Evolutionary conservation across 2,329 filamentous ascomycete genomes (phyloP), one percentile per base, ranked within the genome.

Genomic region (Capronia americana): DNA sequence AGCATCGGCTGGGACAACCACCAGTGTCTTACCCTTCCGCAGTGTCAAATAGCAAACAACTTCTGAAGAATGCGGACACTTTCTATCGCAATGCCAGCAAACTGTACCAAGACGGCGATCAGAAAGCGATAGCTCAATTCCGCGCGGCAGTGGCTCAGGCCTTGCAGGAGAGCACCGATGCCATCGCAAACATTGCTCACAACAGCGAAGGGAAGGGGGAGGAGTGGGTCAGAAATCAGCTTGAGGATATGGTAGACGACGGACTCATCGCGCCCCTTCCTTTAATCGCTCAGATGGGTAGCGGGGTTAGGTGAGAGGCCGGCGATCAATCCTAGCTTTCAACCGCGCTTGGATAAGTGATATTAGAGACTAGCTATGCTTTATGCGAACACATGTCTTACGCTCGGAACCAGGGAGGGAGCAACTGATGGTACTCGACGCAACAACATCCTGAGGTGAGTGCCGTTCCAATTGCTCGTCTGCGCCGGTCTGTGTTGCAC

Each of bases 11-110:
- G 30, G 83, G 84, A 5, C 75, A 79, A 44, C 70, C 80, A 2
- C 81, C 83, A 1, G 79, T 74, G 72, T 76, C 78, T 26, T 78
- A 82, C 57, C 71, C 75, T 4, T 71, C 80, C 56, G 80, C 82
- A 4, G 73, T 76, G 28, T 79, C 80, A 56, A 83, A 84, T 71
- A 77, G 76, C 3, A 70, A 76, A 5, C 83, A 80, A 2, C 75
- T 88, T 12, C 73, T 86, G 44, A 82, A 81, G 62, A 88, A 88
- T 70, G 85, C 86, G 1, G 82, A 83, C 67, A 85, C 82, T 4
- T 88, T 85, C 71, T 88, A 86, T 71, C 81, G 83, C 23, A 85
- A 86, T 46, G 85, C 84, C 12, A 77, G 62, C 44, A 72, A 70
- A 59, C 67, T 73, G 67, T 71, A 66, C 73, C 75, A 71, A 75